These are phyloP conservation scores for Candida neerlandica DNA, from an alignment of 1,139 yeast genomes.

Conservation along the genomic window DNA sequence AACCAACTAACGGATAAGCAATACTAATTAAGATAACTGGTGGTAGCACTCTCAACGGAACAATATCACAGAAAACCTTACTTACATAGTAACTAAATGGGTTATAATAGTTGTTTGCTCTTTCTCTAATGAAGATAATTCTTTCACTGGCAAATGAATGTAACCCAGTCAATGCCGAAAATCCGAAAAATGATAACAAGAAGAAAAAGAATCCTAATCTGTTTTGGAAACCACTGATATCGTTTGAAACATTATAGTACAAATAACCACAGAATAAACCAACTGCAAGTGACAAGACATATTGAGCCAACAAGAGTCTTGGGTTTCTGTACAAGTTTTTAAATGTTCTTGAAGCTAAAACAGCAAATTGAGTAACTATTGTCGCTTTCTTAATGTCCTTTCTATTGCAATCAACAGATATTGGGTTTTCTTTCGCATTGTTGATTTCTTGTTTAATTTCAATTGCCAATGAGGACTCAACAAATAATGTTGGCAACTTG, in stretches of 20 bases:
- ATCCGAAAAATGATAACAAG: constrained; percentile 87
- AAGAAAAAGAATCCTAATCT: constrained; percentile 92
- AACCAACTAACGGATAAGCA: constrained; percentile 89
- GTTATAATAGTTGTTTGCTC: constrained; percentile 91
- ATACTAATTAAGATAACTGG: constrained; percentile 82
- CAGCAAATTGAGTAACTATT: constrained; percentile 60
- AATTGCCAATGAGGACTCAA: constrained; percentile 50
- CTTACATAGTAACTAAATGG: constrained; percentile 84
- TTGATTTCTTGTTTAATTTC: constrained; percentile 54
- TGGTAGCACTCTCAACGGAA: constrained; percentile 88
- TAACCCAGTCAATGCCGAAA: constrained; percentile 87
- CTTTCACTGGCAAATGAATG: constrained; percentile 88
- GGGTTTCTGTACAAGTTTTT: constrained; percentile 93
- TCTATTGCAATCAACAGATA: constrained; percentile 36
- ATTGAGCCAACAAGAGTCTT: constrained; percentile 77
- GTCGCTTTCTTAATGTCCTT: constrained; percentile 53
- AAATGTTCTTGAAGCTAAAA: constrained; percentile 83
- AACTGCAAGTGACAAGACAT: constrained; percentile 70
- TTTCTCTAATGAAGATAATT: constrained; percentile 83
- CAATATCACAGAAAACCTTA: constrained; percentile 83
- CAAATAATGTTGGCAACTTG: constrained; percentile 44
- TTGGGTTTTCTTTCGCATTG: constrained; percentile 32
- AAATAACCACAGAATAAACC: constrained; percentile 85
- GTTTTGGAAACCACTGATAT: constrained; percentile 95
- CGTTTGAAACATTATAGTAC: constrained; percentile 80